Evolutionary conservation across 1,284 basidiomycete genomes (phyloP).

Genomic region (Sanghuangporus baumii): DNA sequence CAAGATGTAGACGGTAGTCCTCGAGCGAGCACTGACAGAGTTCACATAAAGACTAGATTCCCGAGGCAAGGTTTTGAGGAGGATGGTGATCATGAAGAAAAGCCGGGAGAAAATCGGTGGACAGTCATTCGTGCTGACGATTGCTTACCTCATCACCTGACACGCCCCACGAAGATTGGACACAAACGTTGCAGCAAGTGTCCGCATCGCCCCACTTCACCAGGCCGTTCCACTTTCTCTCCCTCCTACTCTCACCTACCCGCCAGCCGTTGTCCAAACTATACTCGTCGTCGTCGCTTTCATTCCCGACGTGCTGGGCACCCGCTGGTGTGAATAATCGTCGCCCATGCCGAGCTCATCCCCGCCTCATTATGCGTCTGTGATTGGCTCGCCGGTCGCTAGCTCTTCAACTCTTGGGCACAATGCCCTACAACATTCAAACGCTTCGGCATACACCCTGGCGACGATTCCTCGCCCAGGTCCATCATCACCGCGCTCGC

Average conservation of each 20-base stretch:
- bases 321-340: not conserved
- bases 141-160: not conserved
- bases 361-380: slow-evolving; percentile 16
- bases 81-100: not conserved
- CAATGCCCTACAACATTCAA: slow-evolving; percentile 22
- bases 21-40: too few relatives aligned
- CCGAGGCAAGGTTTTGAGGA: not conserved
- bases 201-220: not conserved
- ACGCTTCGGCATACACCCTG: slow-evolving; percentile 61
- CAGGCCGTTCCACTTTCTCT: not conserved
- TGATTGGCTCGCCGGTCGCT: slow-evolving; percentile 6
- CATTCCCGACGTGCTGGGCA: not conserved
- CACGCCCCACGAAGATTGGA: not conserved
- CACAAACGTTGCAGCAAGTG: not conserved
- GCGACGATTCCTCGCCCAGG: slow-evolving; percentile 40
- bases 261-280: not conserved
- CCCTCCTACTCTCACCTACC: not conserved
- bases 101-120: not conserved
- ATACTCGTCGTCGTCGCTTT: not conserved
- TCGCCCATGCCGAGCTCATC: slow-evolving; percentile 12
- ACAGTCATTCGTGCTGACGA: not conserved
- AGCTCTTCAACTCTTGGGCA: not conserved
- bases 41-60: too few relatives aligned
- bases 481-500: slow-evolving; percentile 31
- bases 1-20: too few relatives aligned